Evolutionary conservation across 2,329 filamentous ascomycete genomes (phyloP).

Genomic region (Cladosporium phlei): DNA sequence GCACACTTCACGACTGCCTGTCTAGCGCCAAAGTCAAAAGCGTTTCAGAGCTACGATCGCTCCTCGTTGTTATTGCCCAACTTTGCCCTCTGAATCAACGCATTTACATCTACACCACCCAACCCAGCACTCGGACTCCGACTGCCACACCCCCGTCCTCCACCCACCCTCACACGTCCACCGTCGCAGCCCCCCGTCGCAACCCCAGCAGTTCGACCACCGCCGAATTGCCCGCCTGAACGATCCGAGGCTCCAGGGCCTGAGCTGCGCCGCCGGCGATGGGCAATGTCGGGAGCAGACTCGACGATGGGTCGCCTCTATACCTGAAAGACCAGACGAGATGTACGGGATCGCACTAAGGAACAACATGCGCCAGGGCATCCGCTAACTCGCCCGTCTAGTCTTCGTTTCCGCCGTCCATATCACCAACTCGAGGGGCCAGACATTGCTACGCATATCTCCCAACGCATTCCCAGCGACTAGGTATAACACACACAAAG

Average conservation of each 20-base stretch:
- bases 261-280: constrained; percentile 46
- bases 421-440: constrained; percentile 74
- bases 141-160: not conserved
- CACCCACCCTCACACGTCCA: not conserved
- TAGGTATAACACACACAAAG: constrained; percentile 67
- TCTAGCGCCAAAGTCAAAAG: constrained; percentile 7
- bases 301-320: constrained; percentile 74
- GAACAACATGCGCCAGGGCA: not conserved
- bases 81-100: not conserved
- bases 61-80: constrained; percentile 8
- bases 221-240: constrained; percentile 20
- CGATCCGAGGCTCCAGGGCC: constrained; percentile 19
- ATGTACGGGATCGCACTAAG: constrained; percentile 56
- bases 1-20: constrained; percentile 1
- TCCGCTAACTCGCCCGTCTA: constrained; percentile 36
- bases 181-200: not conserved
- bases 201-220: constrained; percentile 4
- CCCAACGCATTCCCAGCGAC: constrained; percentile 87
- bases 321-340: constrained; percentile 88
- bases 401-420: constrained; percentile 82
- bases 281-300: constrained; percentile 87
- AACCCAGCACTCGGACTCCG: not conserved
- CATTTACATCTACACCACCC: no score
- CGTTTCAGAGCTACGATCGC: constrained; percentile 9
- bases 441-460: constrained; percentile 68